A percentile compares a stretch with the other conserved stretches of the same genome.
phyloP scores from a whole-genome alignment of 1,139 yeast species.

The Suhomyces coccinellae region DNA sequence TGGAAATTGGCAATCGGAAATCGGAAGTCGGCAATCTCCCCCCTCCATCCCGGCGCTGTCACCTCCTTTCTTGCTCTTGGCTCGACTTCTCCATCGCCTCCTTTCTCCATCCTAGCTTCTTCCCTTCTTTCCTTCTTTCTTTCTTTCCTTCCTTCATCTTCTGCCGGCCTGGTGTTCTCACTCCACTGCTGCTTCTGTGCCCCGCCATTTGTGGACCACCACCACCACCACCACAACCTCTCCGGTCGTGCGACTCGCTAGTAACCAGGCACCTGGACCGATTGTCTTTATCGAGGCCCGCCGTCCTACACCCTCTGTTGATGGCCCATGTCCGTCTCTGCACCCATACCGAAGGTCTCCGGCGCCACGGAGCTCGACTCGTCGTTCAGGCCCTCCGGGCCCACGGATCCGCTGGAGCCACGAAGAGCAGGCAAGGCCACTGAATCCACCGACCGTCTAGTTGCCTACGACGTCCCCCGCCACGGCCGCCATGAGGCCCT shows the following conservation, averaged over 20 bases:
- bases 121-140: background rate
- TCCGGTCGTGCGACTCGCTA: background rate
- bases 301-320: too few species aligned
- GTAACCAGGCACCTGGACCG: background rate
- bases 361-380: background rate
- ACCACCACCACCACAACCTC: background rate
- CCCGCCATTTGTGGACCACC: background rate
- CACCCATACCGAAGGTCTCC: background rate
- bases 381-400: too few species aligned
- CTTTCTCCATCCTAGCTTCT: background rate
- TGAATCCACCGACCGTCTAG: too few species aligned
- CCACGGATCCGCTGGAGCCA: too few species aligned
- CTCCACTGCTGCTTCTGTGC: background rate
- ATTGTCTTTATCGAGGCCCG: too few species aligned
- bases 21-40: too few species aligned
- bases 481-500: too few species aligned
- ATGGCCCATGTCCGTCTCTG: background rate
- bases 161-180: background rate
- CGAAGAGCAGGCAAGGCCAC: too few species aligned
- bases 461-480: too few species aligned
- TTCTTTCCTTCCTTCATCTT: background rate
- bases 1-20: too few species aligned
- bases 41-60: background rate
- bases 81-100: background rate
- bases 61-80: background rate